Evolutionary conservation across 371 early-diverging fungal genomes (phyloP), one percentile per base, ranked within the genome.

Genomic region (Mucor plumbeus): DNA sequence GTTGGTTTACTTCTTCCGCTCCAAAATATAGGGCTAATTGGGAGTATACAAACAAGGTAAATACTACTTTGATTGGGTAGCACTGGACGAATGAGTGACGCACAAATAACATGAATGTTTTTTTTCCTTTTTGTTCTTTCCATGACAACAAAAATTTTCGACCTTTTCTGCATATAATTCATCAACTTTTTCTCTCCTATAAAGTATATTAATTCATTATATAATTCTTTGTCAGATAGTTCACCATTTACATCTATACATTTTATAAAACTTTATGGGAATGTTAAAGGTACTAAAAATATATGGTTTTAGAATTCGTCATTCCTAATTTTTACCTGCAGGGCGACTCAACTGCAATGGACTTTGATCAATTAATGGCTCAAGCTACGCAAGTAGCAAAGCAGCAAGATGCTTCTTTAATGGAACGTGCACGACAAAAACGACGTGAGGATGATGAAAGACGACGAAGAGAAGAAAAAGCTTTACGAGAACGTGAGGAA

Each of bases 301-400:
- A 39, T 39, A 36, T 61, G 13, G 26, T 26, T 26, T 26, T 3
- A 26, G 3, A 26, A 26, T 26, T 26, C 3, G 1, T 11, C 26
- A 19, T 21, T 0, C 15, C 15, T 36, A 44, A 47, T 47, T 9
- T 14, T 6, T n/a, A 36, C 44, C 26, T 19, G 11, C 56, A 71
- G 72, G 56, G 64, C 47, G 64, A 67, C 31, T 63, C 67, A 35
- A 59, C 39, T 54, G 63, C 54, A 39, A 60, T 73, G 26, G 59
- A 59, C 36, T 78, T 78, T 68, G 70, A 78, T 15, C 67, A 76
- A 57, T 59, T 80, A 36, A 80, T 80, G 80, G 75, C 75, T 5
- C 75, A 77, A 53, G 80, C 77, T 47, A 68, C 75, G 19, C 63
- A 70, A 55, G 73, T 80, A 47, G 77, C 80, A 17, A 73, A 70